A percentile compares a stretch with the other conserved stretches of the same genome.
phyloP scores from a whole-genome alignment of 2,329 filamentous ascomycete genomes.

The Trichothecium roseum region DNA sequence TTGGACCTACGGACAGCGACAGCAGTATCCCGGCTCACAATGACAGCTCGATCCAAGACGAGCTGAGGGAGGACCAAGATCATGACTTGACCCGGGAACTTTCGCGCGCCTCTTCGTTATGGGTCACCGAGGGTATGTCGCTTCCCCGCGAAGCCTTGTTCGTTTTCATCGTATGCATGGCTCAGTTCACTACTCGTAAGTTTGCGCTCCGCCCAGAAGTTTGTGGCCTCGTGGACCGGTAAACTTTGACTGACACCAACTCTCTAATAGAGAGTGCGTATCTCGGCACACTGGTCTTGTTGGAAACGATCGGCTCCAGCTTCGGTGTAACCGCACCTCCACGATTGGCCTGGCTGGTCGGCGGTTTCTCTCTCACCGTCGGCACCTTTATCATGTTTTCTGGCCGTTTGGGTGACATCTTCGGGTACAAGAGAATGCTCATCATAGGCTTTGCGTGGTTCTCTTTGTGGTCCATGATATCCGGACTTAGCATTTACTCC shows the following conservation, averaged over 20 bases:
- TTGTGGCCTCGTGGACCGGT: no score
- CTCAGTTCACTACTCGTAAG: constrained; percentile 29
- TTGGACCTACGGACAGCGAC: no score
- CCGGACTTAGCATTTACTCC: constrained; percentile 29
- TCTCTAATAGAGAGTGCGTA: constrained; percentile 23
- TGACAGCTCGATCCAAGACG: no score
- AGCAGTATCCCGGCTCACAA: no score
- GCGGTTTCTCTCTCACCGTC: constrained; percentile 43
- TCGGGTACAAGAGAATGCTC: constrained; percentile 46
- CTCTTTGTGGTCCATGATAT: constrained; percentile 38
- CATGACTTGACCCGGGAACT: neutral
- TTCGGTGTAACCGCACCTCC: constrained; percentile 32
- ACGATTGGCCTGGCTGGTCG: constrained; percentile 44
- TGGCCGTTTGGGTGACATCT: constrained; percentile 45
- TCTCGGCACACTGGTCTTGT: constrained; percentile 29
- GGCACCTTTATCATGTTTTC: constrained; percentile 49
- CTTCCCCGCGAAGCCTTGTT: constrained; percentile 23
- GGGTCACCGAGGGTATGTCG: constrained; percentile 13
- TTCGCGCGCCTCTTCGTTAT: constrained; percentile 3
- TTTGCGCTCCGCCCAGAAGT: no score
- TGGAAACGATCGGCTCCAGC: constrained; percentile 33
- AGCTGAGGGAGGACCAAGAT: neutral
- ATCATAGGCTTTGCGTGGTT: constrained; percentile 45
- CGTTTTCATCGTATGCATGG: constrained; percentile 31
- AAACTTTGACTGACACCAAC: no score